Percentiles rank a stretch among this genome's conserved stretches.
Evolutionary conservation across 2,329 filamentous ascomycete species (phyloP).

Genomic region (Aspergillus melleus): DNA sequence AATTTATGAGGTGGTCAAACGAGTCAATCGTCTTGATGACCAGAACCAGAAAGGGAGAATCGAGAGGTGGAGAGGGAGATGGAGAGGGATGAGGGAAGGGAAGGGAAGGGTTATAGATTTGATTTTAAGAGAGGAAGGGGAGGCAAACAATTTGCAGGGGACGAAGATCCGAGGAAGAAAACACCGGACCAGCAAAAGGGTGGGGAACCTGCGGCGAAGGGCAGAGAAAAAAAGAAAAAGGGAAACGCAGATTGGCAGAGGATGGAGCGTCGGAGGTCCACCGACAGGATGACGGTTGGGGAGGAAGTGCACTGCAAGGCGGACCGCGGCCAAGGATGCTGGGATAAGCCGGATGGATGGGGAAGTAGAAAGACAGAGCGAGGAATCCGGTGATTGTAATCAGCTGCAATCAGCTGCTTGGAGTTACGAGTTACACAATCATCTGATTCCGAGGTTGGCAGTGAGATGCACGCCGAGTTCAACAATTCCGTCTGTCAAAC

Average conservation of each 20-base stretch:
- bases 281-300: constrained; percentile 23
- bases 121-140: constrained; percentile 13
- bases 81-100: constrained; percentile 2
- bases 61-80: not conserved
- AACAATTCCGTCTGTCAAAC: no score
- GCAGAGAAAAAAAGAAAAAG: not conserved
- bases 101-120: not conserved
- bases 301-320: constrained; percentile 14
- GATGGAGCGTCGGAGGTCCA: constrained; percentile 10
- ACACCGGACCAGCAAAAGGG: not conserved
- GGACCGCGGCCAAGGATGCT: constrained; percentile 3
- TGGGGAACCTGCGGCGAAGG: constrained; percentile 3
- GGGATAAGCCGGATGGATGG: not conserved
- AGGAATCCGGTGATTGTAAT: not conserved
- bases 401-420: no score
- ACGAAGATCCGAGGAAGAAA: constrained; percentile 11
- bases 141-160: constrained; percentile 6
- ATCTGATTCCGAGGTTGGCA: no score
- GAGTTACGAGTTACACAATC: no score
- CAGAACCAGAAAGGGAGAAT: not conserved
- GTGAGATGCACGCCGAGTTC: no score
- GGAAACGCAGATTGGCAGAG: constrained; percentile 10
- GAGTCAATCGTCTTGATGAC: not conserved
- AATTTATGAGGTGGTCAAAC: not conserved
- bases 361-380: not conserved